Percentiles rank a stretch among this genome's conserved stretches.
Evolutionary conservation across 192 early-diverging fungal species (phyloP).

Genomic region (Mortierella claussenii): DNA sequence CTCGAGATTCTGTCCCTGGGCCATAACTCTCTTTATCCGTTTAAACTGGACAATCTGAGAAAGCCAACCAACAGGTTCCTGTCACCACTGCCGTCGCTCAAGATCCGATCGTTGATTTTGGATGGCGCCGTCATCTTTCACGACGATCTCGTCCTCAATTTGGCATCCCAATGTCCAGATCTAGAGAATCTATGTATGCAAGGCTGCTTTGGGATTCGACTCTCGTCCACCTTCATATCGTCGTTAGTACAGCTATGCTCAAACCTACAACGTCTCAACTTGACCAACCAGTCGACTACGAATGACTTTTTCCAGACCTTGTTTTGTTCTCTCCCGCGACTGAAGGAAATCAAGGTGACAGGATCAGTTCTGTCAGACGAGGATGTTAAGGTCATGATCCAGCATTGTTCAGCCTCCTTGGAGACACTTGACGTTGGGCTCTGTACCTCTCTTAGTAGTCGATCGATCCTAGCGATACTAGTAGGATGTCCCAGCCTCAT

Average conservation of each 20-base stretch:
- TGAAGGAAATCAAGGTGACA: conserved; percentile 9
- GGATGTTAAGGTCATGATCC: conserved; percentile 17
- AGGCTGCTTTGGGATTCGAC: conserved; percentile 36
- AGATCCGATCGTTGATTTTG: conserved; percentile 19
- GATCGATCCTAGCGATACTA: conserved; percentile 19
- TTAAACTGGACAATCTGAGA: conserved; percentile 32
- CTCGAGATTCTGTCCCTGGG: conserved; percentile 26
- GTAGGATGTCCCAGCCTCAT: conserved; percentile 7
- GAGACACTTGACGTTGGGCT: conserved; percentile 18
- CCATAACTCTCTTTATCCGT: conserved; percentile 35
- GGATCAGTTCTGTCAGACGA: conserved; percentile 4
- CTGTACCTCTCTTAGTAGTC: conserved; percentile 18
- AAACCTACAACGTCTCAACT: conserved; percentile 8
- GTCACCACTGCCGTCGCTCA: background rate
- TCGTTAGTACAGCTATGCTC: conserved; percentile 2
- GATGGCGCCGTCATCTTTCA: conserved; percentile 35
- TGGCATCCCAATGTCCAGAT: conserved; percentile 28
- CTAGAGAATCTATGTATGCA: conserved; percentile 28
- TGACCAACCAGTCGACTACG: conserved; percentile 25
- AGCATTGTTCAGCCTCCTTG: conserved; percentile 2
- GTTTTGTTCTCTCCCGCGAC: conserved; percentile 8
- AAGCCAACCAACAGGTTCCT: background rate
- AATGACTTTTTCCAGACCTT: conserved; percentile 20
- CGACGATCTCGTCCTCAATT: conserved; percentile 27
- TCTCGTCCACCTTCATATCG: conserved; percentile 16